Base-by-base conservation (phyloP, 805 yeast species). In the Zygoascus flipseniorum region DNA sequence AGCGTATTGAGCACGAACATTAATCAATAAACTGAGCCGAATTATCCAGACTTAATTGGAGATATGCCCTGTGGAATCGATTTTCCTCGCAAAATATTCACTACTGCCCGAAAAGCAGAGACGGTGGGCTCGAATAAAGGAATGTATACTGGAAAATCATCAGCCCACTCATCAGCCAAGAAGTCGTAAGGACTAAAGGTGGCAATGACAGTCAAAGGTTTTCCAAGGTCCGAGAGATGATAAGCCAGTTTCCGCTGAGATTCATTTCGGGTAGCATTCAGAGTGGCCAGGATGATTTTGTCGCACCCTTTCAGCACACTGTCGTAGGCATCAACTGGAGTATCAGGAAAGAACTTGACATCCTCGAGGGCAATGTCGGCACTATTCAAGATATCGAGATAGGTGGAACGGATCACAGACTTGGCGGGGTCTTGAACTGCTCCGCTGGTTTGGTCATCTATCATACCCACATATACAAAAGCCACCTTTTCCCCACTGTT, bases 171-270 rank as follows among this genome's bases (percentile, higher is more conserved):
- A 10, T 35, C 39, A 11, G 46, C 31, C 51, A 57, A 23, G 58
- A 79, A 79, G 61, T 80, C 85, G 60, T 77, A 79, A 1, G 85
- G 85, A 5, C 81, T 75, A 56, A 77, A 75, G 0, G 81, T 77
- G 14, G 83, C 81, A n/a, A 79, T 71, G 9, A 79, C 72, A 14
- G 80, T 70, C 61, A 80, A 65, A 8, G 82, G 83, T 59, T 78
- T 79, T 23, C 54, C 54, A 23, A 79, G 65, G 13, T 75, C 71
- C 1, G 79, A 69, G 3, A 80, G 73, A 55, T 78, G 80, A 58
- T 79, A 77, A 19, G 79, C 80, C 16, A 80, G 72, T 8, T 80
- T 79, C 31, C 77, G 75, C 65, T 80, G 84, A 60, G 76, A 78
- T 73, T 77, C 72, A 60, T 79, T 77, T 56, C 80, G 65, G 11